Evolutionary conservation across 352 stramenopile species (phyloP).

Genomic region (Globisporangium heterothallicum): DNA sequence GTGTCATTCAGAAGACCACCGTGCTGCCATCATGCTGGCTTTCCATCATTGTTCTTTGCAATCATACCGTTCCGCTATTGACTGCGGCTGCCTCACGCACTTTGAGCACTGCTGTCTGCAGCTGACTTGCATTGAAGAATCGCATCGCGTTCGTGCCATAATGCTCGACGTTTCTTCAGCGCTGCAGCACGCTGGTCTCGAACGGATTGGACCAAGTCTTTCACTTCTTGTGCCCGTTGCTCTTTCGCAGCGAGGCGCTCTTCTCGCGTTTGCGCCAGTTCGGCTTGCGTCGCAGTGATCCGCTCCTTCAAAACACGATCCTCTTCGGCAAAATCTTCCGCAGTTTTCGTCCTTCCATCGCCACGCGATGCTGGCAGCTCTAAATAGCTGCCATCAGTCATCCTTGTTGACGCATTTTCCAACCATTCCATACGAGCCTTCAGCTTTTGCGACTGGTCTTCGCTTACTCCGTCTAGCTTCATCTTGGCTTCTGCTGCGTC

Average conservation of each 20-base stretch:
- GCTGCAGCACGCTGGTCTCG: constrained; percentile 27
- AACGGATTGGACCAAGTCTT: constrained; percentile 25
- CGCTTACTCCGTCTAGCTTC: constrained; percentile 31
- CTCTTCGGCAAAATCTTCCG: constrained; percentile 23
- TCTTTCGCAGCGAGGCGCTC: constrained; percentile 26
- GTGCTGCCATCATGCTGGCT: no score
- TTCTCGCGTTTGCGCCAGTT: constrained; percentile 24
- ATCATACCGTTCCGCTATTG: background rate
- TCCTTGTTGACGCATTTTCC: constrained; percentile 14
- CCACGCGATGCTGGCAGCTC: background rate
- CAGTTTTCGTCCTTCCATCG: background rate
- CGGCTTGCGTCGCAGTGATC: constrained; percentile 20
- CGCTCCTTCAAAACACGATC: constrained; percentile 24
- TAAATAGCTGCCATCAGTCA: constrained; percentile 7
- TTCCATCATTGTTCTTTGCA: background rate
- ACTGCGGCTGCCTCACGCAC: no score
- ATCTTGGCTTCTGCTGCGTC: constrained; percentile 36
- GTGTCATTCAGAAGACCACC: no score
- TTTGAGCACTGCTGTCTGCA: background rate
- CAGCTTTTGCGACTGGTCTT: constrained; percentile 39
- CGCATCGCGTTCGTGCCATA: constrained; percentile 21
- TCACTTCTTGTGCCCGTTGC: constrained; percentile 26
- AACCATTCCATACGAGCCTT: constrained; percentile 40
- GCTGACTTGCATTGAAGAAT: background rate
- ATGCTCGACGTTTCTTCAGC: constrained; percentile 25